A percentile compares a stretch with the other conserved stretches of the same genome.
phyloP scores from a whole-genome alignment of 768 basidiomycete species.

The Amyloporia xantha region DNA sequence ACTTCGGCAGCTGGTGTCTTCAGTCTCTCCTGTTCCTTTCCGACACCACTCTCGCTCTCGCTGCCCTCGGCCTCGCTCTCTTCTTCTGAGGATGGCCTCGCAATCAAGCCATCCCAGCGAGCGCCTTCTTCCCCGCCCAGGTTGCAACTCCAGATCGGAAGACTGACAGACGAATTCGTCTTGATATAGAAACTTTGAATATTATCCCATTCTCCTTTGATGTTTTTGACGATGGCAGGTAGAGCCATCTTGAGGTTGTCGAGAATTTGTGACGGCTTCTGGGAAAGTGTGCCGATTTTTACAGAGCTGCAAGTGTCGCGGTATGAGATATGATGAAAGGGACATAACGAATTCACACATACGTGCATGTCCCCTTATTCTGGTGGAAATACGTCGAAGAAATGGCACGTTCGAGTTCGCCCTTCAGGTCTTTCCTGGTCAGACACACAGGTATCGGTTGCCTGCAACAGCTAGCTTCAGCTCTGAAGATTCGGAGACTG shows the following conservation, averaged over 20 bases:
- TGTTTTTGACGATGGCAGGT: constrained; percentile 61
- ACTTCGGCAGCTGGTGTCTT: constrained; percentile 23
- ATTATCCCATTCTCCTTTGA: constrained; percentile 86
- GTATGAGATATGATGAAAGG: not conserved
- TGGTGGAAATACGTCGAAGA: constrained; percentile 95
- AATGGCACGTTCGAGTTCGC: constrained; percentile 87
- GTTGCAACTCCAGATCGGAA: constrained; percentile 88
- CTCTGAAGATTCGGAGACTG: constrained; percentile 1
- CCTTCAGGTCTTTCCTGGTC: constrained; percentile 83
- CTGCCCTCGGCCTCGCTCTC: constrained; percentile 19
- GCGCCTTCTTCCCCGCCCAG: constrained; percentile 55
- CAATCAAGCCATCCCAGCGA: constrained; percentile 50
- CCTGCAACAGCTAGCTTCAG: constrained; percentile 34
- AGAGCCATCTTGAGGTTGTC: constrained; percentile 75
- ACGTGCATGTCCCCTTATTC: constrained; percentile 91
- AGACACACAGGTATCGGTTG: constrained; percentile 95
- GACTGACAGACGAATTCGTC: constrained; percentile 70
- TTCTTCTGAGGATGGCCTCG: constrained; percentile 11
- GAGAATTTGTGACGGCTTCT: constrained; percentile 65
- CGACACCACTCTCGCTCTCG: constrained; percentile 23
- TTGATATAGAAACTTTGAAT: constrained; percentile 87
- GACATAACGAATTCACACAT: constrained; percentile 28
- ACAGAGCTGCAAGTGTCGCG: constrained; percentile 64
- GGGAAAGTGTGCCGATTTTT: constrained; percentile 72
- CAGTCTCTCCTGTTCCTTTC: constrained; percentile 10